Base-by-base conservation (phyloP, 2,329 filamentous ascomycete species). In the Aphanoascus verrucosus region DNA sequence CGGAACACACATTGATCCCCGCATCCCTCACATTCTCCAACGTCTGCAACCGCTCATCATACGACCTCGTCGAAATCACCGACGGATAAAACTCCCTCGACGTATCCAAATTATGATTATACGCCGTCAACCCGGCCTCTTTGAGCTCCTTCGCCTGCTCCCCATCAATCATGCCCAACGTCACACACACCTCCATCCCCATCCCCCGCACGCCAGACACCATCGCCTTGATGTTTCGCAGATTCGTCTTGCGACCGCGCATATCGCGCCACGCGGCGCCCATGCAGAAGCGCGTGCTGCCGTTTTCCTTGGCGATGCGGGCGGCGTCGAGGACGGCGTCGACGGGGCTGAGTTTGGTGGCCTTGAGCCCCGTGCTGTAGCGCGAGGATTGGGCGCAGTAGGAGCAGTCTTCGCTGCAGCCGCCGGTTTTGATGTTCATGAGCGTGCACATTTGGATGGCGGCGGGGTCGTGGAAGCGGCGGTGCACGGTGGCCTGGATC, bases 401-500 rank as follows among this genome's bases (percentile, higher is more conserved):
- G 20, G 85, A 88, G 73, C 89, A 95, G 70, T 95, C 89, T 69
- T 94, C 89, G 61, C 82, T 88, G 72, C 89, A 95, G 46, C 89
- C 89, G 52, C 89, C 89, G 7, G 88, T 94, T 68, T 95, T 95
- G 75, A 95, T 95, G 76, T 94, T 94, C 86, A 94, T 94, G 55
- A 95, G 77, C 0, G 89, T 95, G 74, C 89, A 95, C 71, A 94
- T 85, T 70, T 95, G 89, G 58, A 95, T 87, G 28, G 87, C 83
- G 45, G 83, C 77, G 5, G 89, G 86, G 64, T 86, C 80, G 72
- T 94, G 89, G 74, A 94, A 94, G 62, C 85, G 84, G 44, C 88
- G 83, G 70, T 95, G 89, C 54, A 94, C 74, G 35, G 77, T 79
- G 59, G 81, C 82, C 88, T 93, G 59, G n/a, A 42, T n/a, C n/a